Percentiles rank a stretch among this genome's conserved stretches.
Evolutionary conservation across 1,284 basidiomycete species (phyloP).

Genomic region (Papiliotrema flavescens): DNA sequence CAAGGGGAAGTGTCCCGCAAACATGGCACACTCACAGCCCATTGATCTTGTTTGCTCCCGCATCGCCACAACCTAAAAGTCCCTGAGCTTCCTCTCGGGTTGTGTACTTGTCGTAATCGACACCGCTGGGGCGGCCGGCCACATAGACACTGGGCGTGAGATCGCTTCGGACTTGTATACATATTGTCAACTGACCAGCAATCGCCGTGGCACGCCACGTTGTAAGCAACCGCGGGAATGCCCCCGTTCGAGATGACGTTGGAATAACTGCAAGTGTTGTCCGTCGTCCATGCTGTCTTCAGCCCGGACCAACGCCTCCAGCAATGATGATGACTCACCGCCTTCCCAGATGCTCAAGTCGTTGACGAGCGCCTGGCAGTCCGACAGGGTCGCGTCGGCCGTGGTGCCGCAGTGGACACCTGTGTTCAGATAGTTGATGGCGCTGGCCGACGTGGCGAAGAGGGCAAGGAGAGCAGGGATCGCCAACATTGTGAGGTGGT

Average conservation of each 20-base stretch:
- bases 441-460: not conserved
- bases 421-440: not conserved
- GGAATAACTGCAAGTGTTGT: not conserved
- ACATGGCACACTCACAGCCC: not conserved
- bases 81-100: not conserved
- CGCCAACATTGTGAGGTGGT: not conserved
- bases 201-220: not conserved
- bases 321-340: not conserved
- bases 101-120: not conserved
- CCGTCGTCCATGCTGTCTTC: not conserved
- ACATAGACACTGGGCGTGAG: not conserved
- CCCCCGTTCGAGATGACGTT: not conserved
- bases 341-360: not conserved
- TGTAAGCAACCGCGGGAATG: not conserved
- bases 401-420: not conserved
- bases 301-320: too few species aligned
- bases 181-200: not conserved
- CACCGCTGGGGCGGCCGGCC: not conserved
- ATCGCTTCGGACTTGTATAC: not conserved
- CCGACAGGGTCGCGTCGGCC: not conserved
- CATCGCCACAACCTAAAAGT: not conserved
- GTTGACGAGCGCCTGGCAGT: not conserved
- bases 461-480: not conserved
- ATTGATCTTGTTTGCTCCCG: not conserved
- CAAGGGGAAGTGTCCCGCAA: not conserved